Base-by-base conservation (phyloP, 306 rosid species). In the Citrullus colocynthis region DNA sequence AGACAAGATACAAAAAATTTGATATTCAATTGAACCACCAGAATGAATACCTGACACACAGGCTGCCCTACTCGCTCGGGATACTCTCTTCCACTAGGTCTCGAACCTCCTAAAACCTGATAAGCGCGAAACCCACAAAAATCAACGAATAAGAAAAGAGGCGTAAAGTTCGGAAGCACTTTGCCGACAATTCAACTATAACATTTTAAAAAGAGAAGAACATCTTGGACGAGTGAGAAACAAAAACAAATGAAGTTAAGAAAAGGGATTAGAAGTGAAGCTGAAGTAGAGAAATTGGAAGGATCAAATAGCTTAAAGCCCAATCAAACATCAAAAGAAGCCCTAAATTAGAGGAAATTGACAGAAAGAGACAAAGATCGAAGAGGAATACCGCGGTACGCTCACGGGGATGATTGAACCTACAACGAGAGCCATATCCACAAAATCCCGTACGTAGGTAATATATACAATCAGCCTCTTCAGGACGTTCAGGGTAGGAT, bases 341-440 rank as follows among this genome's bases (percentile, higher is more conserved):
- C 83, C 79, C 74, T 70, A 28, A 80, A 75, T 41, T 58, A 34
- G 63, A 56, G 37, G 6, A 80, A 79, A 9, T 42, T 20, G 63
- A 45, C 41, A 37, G 58, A 80, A 51, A 51, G 6, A 3, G 5
- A 13, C 63, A 32, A 52, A 79, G 81, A 56, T 76, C 1, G 36
- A 48, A 82, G 6, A 78, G 51, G 76, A 74, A 48, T 89, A 96
- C 99, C 90, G 85, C 81, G 77, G 76, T 81, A 80, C 96, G 96
- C 85, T 93, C 91, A 81, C 89, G 97, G 41, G 99, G 99, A 86
- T 96, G 99, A 79, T 96, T 96, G 87, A 86, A 96, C 85, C 99
- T 96, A 85, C 99, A 96, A 66, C 99, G 85, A 0, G 93, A 48
- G 86, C 98, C 99, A 70, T 88, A 96, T 58, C 97, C 99, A 84